phyloP scores from a whole-genome alignment of 208 protist species.

The Acanthamoeba triangularis region DNA sequence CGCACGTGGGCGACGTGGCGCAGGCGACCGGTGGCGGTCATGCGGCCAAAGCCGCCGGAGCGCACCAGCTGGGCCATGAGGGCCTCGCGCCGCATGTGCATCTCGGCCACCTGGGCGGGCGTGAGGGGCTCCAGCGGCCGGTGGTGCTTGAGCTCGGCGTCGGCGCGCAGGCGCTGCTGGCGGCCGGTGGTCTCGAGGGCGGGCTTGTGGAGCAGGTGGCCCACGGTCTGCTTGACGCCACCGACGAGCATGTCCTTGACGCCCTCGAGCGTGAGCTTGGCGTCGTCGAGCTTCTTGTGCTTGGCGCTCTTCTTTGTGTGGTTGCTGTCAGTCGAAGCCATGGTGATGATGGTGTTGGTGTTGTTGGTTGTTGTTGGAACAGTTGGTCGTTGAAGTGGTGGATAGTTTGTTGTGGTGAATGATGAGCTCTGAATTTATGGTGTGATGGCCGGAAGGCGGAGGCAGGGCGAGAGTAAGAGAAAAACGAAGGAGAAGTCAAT shows the following conservation, averaged over 20 bases:
- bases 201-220: background rate
- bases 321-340: background rate
- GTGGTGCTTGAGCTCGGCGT: constrained; percentile 34
- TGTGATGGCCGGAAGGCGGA: no score
- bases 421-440: no score
- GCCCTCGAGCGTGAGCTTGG: constrained; percentile 44
- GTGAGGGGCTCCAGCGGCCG: background rate
- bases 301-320: background rate
- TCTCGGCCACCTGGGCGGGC: background rate
- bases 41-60: background rate
- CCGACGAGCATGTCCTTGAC: constrained; percentile 60
- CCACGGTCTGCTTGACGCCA: constrained; percentile 51
- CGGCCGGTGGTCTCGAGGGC: constrained; percentile 1
- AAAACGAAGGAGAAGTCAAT: no score
- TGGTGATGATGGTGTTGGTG: background rate
- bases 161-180: background rate
- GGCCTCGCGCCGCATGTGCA: background rate
- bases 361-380: no score
- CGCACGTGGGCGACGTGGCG: background rate
- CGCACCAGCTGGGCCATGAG: constrained; percentile 21
- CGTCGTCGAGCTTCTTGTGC: constrained; percentile 5
- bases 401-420: no score
- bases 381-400: background rate
- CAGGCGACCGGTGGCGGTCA: background rate
- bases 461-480: no score